Evolutionary conservation across 2,329 filamentous ascomycete genomes (phyloP).

Genomic region (Penicillium brevicompactum): DNA sequence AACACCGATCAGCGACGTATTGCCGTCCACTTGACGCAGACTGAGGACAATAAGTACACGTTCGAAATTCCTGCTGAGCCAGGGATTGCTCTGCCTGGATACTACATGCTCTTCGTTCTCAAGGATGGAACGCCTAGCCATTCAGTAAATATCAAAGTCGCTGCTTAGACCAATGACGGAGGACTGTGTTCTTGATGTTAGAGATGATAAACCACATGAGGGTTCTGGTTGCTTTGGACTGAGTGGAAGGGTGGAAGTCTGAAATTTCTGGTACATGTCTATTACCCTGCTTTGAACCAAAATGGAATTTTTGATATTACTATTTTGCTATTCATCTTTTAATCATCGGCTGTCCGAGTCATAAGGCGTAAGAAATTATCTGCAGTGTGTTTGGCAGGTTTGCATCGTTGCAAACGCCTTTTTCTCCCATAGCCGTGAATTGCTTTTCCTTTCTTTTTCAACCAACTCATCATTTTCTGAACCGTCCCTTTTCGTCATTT

Average conservation of each 20-base stretch:
- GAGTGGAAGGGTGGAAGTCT: neutral
- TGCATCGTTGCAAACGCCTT: too few relatives aligned
- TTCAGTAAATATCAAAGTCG: slow-evolving; percentile 41
- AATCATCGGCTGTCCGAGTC: too few relatives aligned
- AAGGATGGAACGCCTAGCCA: slow-evolving; percentile 50
- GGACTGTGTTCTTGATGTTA: neutral
- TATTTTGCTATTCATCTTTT: too few relatives aligned
- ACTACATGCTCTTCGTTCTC: slow-evolving; percentile 58
- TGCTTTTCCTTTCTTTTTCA: too few relatives aligned
- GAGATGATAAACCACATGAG: neutral
- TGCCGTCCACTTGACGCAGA: slow-evolving; percentile 39
- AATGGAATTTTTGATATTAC: too few relatives aligned
- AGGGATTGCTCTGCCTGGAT: slow-evolving; percentile 56
- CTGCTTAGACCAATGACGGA: neutral
- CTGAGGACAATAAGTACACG: slow-evolving; percentile 44
- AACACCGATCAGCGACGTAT: slow-evolving; percentile 62
- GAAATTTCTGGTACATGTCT: too few relatives aligned
- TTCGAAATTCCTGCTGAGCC: slow-evolving; percentile 50
- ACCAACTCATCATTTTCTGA: too few relatives aligned
- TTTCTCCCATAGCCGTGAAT: too few relatives aligned
- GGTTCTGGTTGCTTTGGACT: neutral
- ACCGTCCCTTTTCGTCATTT: too few relatives aligned
- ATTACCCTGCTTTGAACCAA: too few relatives aligned
- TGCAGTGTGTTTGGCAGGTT: too few relatives aligned
- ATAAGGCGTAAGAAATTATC: too few relatives aligned